Conservation (phyloP, 148 eudicot species). For the Gaultheria prostrata region DNA sequence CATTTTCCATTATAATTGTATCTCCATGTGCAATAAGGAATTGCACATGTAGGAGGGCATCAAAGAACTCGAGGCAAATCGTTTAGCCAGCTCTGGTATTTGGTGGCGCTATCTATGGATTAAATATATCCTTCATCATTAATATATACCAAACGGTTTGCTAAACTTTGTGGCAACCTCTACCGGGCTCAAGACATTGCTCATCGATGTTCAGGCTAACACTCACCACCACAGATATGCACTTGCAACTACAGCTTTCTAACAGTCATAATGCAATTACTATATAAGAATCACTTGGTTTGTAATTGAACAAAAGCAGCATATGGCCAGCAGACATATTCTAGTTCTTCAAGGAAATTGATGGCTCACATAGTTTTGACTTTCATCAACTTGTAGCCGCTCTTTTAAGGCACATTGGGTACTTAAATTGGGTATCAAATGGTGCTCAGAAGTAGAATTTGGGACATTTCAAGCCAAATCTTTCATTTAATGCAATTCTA, state of each 20-base stretch:
- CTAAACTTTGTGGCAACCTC: background rate
- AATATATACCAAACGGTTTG: background rate
- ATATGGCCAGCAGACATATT: background rate
- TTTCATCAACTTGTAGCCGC: background rate
- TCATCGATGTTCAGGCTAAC: background rate
- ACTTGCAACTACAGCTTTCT: background rate
- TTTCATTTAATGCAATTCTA: background rate
- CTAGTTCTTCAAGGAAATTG: slow-evolving; percentile 1
- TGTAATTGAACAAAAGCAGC: background rate
- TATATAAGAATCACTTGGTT: background rate
- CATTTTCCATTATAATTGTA: background rate
- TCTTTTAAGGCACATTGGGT: background rate
- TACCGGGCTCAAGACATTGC: background rate
- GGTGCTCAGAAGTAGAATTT: background rate
- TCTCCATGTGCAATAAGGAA: background rate
- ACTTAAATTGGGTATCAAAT: background rate
- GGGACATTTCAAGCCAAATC: background rate
- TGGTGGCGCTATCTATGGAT: background rate
- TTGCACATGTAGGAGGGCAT: background rate
- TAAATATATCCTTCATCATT: background rate
- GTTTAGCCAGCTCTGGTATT: background rate
- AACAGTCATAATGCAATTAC: background rate
- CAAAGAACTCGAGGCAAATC: background rate
- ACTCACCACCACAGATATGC: background rate
- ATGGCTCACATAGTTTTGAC: background rate